Conservation (phyloP, 345 rosid species). For the Citrus glauca region DNA sequence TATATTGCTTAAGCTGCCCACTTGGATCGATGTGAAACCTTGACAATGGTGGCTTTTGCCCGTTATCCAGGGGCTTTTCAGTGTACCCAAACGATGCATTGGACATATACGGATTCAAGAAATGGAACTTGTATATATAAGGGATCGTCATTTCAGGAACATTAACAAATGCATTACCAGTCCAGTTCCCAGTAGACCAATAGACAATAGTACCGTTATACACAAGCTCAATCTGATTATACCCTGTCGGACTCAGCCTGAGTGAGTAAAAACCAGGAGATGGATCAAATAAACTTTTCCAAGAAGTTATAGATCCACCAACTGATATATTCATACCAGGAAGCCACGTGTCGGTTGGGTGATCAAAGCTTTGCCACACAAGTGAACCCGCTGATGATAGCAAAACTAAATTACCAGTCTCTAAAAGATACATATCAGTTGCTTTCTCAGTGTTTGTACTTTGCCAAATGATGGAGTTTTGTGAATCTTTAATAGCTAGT, state of each 20-base stretch:
- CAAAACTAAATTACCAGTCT: constrained; percentile 47
- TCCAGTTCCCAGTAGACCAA: constrained; percentile 67
- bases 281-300: constrained; percentile 47
- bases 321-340: constrained; percentile 48
- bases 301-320: constrained; percentile 26
- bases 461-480: constrained; percentile 35
- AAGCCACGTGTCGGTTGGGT: constrained; percentile 56
- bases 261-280: constrained; percentile 40
- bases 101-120: constrained; percentile 43
- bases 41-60: constrained; percentile 38
- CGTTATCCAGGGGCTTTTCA: constrained; percentile 27
- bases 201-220: constrained; percentile 32
- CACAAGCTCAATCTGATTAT: constrained; percentile 46
- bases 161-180: constrained; percentile 40
- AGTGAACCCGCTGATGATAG: constrained; percentile 20
- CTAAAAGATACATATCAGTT: constrained; percentile 23
- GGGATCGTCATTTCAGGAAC: constrained; percentile 51
- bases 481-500: constrained; percentile 35
- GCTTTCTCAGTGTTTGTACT: constrained; percentile 31
- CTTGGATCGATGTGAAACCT: constrained; percentile 39
- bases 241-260: constrained; percentile 30
- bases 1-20: constrained; percentile 45
- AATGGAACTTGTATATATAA: constrained; percentile 61
- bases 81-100: constrained; percentile 58
- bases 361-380: constrained; percentile 59